Base-by-base conservation (phyloP, 768 basidiomycete species). In the Naganishia vishniacii region DNA sequence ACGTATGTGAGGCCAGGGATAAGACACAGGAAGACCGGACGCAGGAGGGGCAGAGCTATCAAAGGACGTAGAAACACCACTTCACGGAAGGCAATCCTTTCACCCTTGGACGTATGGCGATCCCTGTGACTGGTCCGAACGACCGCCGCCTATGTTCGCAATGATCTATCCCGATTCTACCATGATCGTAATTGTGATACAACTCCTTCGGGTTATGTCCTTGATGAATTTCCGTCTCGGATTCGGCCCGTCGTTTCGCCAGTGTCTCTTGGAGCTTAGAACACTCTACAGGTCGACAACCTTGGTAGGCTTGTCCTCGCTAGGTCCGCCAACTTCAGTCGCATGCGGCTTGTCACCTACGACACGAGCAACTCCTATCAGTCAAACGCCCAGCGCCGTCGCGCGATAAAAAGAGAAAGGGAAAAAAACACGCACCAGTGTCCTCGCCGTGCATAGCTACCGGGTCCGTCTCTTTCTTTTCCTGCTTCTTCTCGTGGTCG, bases 271-370 rank as follows among this genome's bases (percentile, higher is more conserved):
- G n/a, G n/a, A n/a, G n/a, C n/a, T n/a, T n/a, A n/a, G n/a, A n/a
- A n/a, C n/a, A n/a, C n/a, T n/a, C n/a, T n/a, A n/a, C 45, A 9
- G 41, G 34, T 62, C 31, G 37, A 56, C 62, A n/a, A 63, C 62
- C 25, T 53, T 40, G 31, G 53, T 49, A 18, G 62, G 23, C 49
- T 63, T 63, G 49, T 53, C 44, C 23, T 62, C 61, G 13, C 48
- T 29, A 15, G 48, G 51, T 16, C 48, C 51, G 3, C 20, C 18
- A 15, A 51, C 44, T 51, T 63, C 62, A 25, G 62, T 63, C 23
- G 49, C 62, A 34, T 56, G 53, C 25, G 61, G 46, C 46, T 62
- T 62, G 46, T 37, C 62, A 2, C 51, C 48, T 42, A 46, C 18
- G 20, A 29, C n/a, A 9, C n/a, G 25, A 6, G 16, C 42, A 12